Base-by-base conservation (phyloP, 768 basidiomycete genomes). In the Leucosporidium yakuticum region DNA sequence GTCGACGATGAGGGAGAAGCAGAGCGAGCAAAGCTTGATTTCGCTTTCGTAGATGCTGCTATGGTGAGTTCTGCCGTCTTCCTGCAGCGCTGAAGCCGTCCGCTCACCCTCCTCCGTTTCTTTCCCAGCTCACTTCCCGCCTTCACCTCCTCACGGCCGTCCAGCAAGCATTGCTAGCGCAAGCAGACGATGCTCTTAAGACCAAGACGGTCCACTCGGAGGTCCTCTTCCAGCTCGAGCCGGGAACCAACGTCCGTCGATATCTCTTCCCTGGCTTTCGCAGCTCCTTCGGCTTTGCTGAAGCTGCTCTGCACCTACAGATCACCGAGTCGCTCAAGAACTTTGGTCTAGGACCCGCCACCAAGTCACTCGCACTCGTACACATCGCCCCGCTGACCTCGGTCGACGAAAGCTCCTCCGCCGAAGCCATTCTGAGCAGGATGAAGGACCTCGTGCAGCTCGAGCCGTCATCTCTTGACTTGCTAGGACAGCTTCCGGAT, bases 191-290 rank as follows among this genome's bases (percentile, higher is more conserved):
- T 27, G 75, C 80, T 1, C 80, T 95, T 65, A 83, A 87, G 57
- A 93, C 94, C 2, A 90, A 88, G 79, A 91, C 91, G 1, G 80
- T 93, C 0, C 93, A 97, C 76, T 91, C 91, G 0, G 94, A 98
- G 78, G 83, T 97, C 60, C 81, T 97, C n/a, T 92, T 88, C 83
- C 80, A 84, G 27, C 81, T 97, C 58, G 91, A 89, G 71, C 91
- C 92, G 3, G 90, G 86, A 7, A 89, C 90, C 71, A 96, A 94
- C 76, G 91, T 90, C 63, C 58, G 82, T 74, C 4, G 21, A n/a
- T n/a, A n/a, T n/a, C 32, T 74, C 54, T 25, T 7, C 47, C 14
- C 39, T 58, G 11, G 39, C 31, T 51, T 29, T 65, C 27, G 20
- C 31, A 15, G 0, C 34, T 20, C 31, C 32, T n/a, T 14, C n/a